Evolutionary conservation across 1,284 basidiomycete species (phyloP), one percentile per base, ranked within the genome.

Genomic region (Farysia itapuensis): DNA sequence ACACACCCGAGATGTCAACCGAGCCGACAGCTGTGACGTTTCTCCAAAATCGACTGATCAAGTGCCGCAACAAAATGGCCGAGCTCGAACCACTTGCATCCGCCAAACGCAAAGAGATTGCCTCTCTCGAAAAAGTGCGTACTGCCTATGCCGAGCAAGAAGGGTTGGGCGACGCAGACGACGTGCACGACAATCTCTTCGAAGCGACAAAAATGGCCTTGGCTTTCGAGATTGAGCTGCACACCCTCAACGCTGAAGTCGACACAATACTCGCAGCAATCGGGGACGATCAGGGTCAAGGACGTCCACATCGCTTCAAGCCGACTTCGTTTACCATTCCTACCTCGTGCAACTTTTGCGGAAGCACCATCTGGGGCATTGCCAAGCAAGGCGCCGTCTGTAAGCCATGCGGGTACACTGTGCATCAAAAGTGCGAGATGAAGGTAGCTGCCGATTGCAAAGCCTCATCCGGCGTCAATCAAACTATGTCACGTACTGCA

Each of bases 381-480:
- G 51, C 66, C 19, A 61, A 37, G n/a, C 46, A 68, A 15, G 63
- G 66, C 5, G 48, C 53, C 22, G 43, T 57, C 4, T 69, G 66
- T 40, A 66, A 66, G 39, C 63, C 66, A 12, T 69, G 66, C 34
- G 66, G 66, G 6, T 69, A 56, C 39, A 66, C 63, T 2, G 53
- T 57, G 15, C 66, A 69, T 29, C 46, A 54, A 23, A 69, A 69
- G 51, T 69, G 66, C 45, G 63, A 69, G 61, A 48, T 65, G 39
- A 69, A 69, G 48, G 66, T 69, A 23, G 54, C 66, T 3, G 54
- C 66, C 0, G 47, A 69, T 24, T 69, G 66, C 44, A 58, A 53
- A 28, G 51, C 64, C n/a, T 41, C 47, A n/a, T 45, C 50, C 4
- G 37, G 35, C 9, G 24, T 24, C 15, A 31, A 34, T 6, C 6